Evolutionary conservation across 805 yeast genomes (phyloP).

Genomic region (Saccharomyces mikatae): DNA sequence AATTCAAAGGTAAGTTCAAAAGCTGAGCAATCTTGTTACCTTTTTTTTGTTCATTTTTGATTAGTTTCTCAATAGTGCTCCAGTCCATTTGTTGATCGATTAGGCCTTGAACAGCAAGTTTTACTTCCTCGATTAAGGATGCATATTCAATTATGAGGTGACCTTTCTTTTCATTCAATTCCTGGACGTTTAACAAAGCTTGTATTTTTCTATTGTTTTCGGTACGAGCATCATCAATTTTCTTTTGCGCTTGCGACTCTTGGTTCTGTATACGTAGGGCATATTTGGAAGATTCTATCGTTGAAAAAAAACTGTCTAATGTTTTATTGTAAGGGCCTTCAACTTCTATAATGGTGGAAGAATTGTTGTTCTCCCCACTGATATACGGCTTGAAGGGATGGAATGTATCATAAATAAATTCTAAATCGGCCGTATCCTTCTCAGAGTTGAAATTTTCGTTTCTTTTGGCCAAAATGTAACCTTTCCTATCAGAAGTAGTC

Average conservation of each 20-base stretch:
- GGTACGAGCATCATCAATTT: conserved; percentile 63
- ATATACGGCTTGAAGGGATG: conserved; percentile 57
- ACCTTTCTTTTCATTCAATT: conserved; percentile 58
- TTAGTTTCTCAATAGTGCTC: conserved; percentile 74
- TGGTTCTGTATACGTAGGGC: conserved; percentile 69
- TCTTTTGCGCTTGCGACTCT: conserved; percentile 63
- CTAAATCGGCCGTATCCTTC: conserved; percentile 36
- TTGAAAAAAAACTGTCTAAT: conserved; percentile 75
- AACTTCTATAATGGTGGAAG: conserved; percentile 35
- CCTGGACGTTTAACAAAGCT: conserved; percentile 55
- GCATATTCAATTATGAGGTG: conserved; percentile 63
- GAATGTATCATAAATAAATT: conserved; percentile 53
- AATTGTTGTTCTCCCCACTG: conserved; percentile 26
- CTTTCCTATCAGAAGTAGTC: conserved; percentile 35
- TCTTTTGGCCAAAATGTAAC: conserved; percentile 56
- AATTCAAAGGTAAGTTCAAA: conserved; percentile 60
- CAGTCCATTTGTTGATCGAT: conserved; percentile 88
- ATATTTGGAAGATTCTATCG: conserved; percentile 73
- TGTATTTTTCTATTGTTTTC: conserved; percentile 68
- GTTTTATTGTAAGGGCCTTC: conserved; percentile 66
- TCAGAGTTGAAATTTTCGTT: conserved; percentile 43
- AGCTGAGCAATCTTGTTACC: conserved; percentile 55
- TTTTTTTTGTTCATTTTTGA: conserved; percentile 58
- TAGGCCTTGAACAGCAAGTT: conserved; percentile 53
- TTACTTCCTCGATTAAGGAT: conserved; percentile 64